These are phyloP conservation scores for Ogataea corticis DNA, from an alignment of 805 yeast genomes.

Conservation along the genomic window DNA sequence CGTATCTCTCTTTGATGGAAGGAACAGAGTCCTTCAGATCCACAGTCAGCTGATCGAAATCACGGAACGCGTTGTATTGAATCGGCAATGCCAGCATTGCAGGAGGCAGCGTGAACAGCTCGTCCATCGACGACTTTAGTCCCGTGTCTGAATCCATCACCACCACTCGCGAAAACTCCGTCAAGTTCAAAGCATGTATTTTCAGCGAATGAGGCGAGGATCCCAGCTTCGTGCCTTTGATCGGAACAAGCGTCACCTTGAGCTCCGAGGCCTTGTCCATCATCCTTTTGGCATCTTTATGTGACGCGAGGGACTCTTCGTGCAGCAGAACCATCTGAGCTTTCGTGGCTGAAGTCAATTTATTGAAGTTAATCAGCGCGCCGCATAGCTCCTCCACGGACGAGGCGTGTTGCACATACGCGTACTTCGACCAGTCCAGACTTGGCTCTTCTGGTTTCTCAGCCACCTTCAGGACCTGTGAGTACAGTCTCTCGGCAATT, in stretches of 20 bases:
- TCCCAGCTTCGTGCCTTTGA: conserved; percentile 28
- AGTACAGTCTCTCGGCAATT: conserved; percentile 17
- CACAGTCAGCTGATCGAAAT: conserved; percentile 22
- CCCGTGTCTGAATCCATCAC: conserved; percentile 60
- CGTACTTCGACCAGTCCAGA: conserved; percentile 44
- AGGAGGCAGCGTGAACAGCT: conserved; percentile 50
- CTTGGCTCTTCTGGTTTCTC: not conserved
- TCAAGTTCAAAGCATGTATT: conserved; percentile 49
- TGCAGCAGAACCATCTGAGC: conserved; percentile 51
- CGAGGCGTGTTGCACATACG: conserved; percentile 65
- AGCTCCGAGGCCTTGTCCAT: conserved; percentile 11
- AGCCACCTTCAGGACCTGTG: conserved; percentile 4
- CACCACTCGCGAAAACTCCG: conserved; percentile 52
- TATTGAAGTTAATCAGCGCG: conserved; percentile 48
- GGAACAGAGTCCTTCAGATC: conserved; percentile 15
- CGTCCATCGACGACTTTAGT: conserved; percentile 45
- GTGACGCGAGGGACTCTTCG: conserved; percentile 17
- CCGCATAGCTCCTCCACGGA: conserved; percentile 50
- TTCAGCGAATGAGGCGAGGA: conserved; percentile 60
- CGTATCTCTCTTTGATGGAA: conserved; percentile 22
- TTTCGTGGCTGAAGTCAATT: conserved; percentile 37
- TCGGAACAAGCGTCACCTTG: conserved; percentile 32
- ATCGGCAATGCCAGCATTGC: conserved; percentile 47
- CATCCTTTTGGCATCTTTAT: conserved; percentile 3
- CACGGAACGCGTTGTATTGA: conserved; percentile 39